Base-by-base conservation (phyloP, 257 asterid species). In the Eustoma russellianum region DNA sequence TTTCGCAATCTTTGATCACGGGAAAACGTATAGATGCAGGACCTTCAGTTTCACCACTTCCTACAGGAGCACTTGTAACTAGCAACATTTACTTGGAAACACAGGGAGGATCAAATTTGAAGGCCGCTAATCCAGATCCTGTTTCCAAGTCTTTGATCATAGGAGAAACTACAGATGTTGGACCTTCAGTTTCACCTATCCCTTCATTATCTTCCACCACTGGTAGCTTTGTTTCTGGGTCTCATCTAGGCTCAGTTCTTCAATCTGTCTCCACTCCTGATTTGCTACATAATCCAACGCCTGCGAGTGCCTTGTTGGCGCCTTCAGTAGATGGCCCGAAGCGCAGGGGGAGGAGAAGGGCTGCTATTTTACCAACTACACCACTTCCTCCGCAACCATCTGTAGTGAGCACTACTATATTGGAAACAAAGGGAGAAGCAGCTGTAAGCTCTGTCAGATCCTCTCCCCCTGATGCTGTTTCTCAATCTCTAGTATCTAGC, bases 271-370 rank as follows among this genome's bases (percentile, higher is more conserved):
- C 28, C 28, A 19, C 8, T 38, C 43, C 43, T 11, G 12, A 8
- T 38, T 38, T 5, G 2, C 12, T 11, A 38, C 43, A 38, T 38
- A 11, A 11, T 38, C 7, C 43, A 2, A 11, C 43, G 2, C 11
- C 43, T 38, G 43, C 12, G 7, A 38, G 11, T 38, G 43, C 11
- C 12, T 11, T 38, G 3, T 38, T 38, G 43, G 6, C 43, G 12
- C 43, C 65, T 58, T 81, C 66, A 9, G 93, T 79, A 71, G 98
- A 86, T 70, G 71, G 81, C 52, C 74, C 88, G 46, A 71, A 86
- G 65, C 89, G 87, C 56, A 70, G 94, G 52, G 96, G 96, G 34
- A 91, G 77, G 74, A 88, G 71, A 66, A 88, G 74, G 71, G 58
- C 62, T 34, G 16, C 55, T 24, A 50, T 64, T 38, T 43, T 52